Evolutionary conservation across 1,284 basidiomycete species (phyloP).

Genomic region (Ustanciosporium gigantosporum): DNA sequence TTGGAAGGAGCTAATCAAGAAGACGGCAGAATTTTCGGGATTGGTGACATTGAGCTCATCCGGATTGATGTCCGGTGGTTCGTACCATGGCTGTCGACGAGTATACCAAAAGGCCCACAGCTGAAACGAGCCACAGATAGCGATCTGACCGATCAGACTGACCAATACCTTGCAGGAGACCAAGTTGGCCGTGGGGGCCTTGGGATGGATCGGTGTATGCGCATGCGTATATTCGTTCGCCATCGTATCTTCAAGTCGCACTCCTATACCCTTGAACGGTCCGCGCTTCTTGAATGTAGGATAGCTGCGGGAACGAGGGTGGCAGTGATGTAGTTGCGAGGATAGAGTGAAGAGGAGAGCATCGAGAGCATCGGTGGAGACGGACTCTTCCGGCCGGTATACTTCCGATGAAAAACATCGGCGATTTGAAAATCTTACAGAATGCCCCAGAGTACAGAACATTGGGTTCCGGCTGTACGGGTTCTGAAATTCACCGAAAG

Average conservation of each 20-base stretch:
- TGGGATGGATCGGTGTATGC: slow-evolving; percentile 69
- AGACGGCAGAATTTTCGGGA: slow-evolving; percentile 89
- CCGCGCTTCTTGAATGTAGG: too few relatives aligned
- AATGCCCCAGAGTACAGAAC: too few relatives aligned
- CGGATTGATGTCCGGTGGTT: slow-evolving; percentile 69
- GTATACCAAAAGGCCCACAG: slow-evolving; percentile 89
- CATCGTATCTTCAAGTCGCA: slow-evolving; percentile 2
- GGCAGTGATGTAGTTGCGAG: too few relatives aligned
- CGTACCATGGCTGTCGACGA: slow-evolving; percentile 77
- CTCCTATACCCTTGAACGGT: too few relatives aligned
- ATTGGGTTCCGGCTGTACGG: too few relatives aligned
- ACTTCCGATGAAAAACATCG: too few relatives aligned
- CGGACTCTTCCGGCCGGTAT: too few relatives aligned
- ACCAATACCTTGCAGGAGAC: slow-evolving; percentile 94
- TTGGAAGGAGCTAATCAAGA: slow-evolving; percentile 95
- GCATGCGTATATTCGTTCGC: slow-evolving; percentile 51
- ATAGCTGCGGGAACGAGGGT: too few relatives aligned
- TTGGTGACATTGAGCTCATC: slow-evolving; percentile 86
- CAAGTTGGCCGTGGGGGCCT: slow-evolving; percentile 91
- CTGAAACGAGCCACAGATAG: slow-evolving; percentile 83
- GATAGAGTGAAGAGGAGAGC: too few relatives aligned
- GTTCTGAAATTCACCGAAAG: too few relatives aligned
- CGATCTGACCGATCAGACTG: slow-evolving; percentile 89
- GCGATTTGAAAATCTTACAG: too few relatives aligned
- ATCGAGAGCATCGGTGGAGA: too few relatives aligned